Percentiles rank a stretch among this genome's conserved stretches.
phyloP scores from a whole-genome alignment of 2,329 filamentous ascomycete genomes.

The Hymenoscyphus scutula region DNA sequence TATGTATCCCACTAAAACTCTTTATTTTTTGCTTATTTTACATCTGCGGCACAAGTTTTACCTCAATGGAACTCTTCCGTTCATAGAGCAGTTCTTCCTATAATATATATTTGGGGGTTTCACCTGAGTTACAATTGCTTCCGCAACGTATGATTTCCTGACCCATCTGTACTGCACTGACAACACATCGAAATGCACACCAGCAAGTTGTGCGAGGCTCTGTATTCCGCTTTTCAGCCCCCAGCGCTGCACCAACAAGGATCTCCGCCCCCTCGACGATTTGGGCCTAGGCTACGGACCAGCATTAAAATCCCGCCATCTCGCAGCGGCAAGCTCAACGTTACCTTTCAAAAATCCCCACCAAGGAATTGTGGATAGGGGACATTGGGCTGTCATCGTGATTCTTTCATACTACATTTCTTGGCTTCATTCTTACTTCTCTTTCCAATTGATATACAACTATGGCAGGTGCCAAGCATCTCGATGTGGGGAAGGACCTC shows the following conservation, averaged over 20 bases:
- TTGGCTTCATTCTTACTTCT: background rate
- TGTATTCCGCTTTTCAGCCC: background rate
- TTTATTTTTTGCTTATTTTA: background rate
- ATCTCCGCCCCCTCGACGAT: slow-evolving; percentile 8
- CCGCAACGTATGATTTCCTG: background rate
- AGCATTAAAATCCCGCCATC: background rate
- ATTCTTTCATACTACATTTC: background rate
- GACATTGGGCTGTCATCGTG: background rate
- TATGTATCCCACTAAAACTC: background rate
- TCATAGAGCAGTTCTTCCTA: too few species aligned
- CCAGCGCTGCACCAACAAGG: background rate
- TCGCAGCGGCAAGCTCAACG: background rate
- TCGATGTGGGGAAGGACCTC: background rate
- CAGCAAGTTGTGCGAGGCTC: background rate
- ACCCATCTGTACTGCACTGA: background rate
- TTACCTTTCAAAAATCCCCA: background rate
- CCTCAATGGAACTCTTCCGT: too few species aligned
- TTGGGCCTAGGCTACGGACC: slow-evolving; percentile 3
- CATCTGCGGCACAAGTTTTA: too few species aligned
- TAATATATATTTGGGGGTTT: background rate
- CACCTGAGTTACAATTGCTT: background rate
- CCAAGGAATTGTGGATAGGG: background rate
- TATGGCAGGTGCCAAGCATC: background rate
- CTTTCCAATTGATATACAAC: background rate
- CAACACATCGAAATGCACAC: background rate